Evolutionary conservation across 176 grass and related monocot species (phyloP).

Genomic region (Musa schizocarpa): DNA sequence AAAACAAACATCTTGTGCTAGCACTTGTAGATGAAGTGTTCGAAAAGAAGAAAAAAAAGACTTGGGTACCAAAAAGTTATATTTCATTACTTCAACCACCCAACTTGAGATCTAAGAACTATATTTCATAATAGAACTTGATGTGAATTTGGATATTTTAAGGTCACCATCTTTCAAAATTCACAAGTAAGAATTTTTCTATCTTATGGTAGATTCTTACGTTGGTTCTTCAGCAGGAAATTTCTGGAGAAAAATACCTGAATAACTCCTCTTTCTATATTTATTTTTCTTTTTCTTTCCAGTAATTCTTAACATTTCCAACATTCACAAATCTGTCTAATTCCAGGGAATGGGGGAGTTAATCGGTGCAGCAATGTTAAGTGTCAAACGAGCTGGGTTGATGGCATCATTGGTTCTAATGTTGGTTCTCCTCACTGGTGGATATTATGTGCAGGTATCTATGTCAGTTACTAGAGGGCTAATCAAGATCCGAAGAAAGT

Average conservation of each 20-base stretch:
- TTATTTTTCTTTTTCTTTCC: neutral
- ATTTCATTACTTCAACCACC: no score
- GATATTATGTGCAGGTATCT: constrained; percentile 72
- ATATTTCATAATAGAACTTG: no score
- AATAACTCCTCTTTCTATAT: neutral
- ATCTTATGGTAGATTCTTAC: neutral
- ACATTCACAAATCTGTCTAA: neutral
- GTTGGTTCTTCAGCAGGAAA: no score
- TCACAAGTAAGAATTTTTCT: neutral
- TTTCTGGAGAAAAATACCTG: neutral
- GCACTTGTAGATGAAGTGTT: no score
- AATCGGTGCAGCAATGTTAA: constrained; percentile 71
- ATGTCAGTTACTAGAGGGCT: neutral
- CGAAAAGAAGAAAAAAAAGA: no score
- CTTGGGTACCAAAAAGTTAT: no score
- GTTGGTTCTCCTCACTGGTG: constrained; percentile 92
- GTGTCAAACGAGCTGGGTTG: constrained; percentile 57
- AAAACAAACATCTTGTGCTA: no score
- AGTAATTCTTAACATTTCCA: neutral
- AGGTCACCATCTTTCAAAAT: neutral
- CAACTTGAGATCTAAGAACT: no score
- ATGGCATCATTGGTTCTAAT: constrained; percentile 84
- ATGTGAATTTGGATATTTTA: neutral
- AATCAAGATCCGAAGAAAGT: no score
- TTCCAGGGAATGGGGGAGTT: constrained; percentile 68